Conservation (phyloP, 495 filamentous ascomycete genomes). For the Penicillium parvum region DNA sequence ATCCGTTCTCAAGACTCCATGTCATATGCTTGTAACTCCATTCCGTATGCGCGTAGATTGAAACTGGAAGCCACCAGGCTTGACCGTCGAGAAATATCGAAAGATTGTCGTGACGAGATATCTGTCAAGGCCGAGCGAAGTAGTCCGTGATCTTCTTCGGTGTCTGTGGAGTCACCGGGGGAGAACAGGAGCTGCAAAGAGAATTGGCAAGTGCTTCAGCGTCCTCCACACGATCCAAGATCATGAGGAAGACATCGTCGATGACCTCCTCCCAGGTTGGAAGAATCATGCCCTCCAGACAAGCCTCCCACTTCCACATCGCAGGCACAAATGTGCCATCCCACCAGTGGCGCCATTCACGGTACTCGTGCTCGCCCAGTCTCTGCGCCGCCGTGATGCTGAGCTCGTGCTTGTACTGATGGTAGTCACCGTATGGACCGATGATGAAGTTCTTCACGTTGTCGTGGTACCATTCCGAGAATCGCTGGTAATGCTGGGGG, state of each 20-base stretch:
- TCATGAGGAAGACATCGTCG: slow-evolving; percentile 18
- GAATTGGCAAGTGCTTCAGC: slow-evolving; percentile 2
- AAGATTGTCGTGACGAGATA: not conserved
- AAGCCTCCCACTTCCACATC: slow-evolving; percentile 26
- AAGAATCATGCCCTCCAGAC: slow-evolving; percentile 7
- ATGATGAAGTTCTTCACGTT: slow-evolving; percentile 6
- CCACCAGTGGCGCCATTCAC: slow-evolving; percentile 25
- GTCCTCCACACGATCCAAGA: slow-evolving; percentile 25
- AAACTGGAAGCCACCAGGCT: too few relatives aligned
- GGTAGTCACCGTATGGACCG: not conserved
- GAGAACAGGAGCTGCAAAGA: not conserved
- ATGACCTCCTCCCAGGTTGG: slow-evolving; percentile 26
- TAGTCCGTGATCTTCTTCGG: not conserved
- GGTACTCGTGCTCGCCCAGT: slow-evolving; percentile 5
- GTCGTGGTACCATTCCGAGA: not conserved
- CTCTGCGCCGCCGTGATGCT: not conserved
- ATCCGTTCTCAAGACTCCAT: too few relatives aligned
- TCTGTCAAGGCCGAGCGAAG: not conserved
- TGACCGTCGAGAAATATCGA: too few relatives aligned
- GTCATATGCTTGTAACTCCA: too few relatives aligned
- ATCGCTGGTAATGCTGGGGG: slow-evolving; percentile 13
- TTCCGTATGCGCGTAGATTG: too few relatives aligned
- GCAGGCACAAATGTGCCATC: slow-evolving; percentile 9
- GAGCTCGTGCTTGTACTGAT: not conserved
- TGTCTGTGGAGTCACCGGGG: not conserved